A percentile compares a stretch with the other conserved stretches of the same genome.
Evolutionary conservation across 106 monocot species (phyloP).

Genomic region (Xerophyta viscosa): DNA sequence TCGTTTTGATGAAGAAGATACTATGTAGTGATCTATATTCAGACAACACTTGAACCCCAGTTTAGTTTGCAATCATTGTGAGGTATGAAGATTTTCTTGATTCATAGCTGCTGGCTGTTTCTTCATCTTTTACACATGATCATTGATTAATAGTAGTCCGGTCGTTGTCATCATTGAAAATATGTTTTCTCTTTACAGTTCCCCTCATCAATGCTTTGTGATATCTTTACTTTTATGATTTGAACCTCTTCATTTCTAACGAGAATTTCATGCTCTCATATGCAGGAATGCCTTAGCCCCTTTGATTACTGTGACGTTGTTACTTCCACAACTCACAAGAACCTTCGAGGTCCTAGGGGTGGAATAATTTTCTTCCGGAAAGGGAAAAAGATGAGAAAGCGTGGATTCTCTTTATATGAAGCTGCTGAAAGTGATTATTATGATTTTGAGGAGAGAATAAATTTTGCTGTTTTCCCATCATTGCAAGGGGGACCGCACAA

Average conservation of each 20-base stretch:
- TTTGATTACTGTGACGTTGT: slow-evolving; percentile 95
- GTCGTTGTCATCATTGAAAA: too few relatives aligned
- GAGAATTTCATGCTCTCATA: background rate
- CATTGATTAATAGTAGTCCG: too few relatives aligned
- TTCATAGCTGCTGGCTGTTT: too few relatives aligned
- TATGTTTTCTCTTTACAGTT: too few relatives aligned
- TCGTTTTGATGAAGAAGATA: too few relatives aligned
- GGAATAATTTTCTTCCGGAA: slow-evolving; percentile 93
- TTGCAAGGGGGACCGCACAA: slow-evolving; percentile 97
- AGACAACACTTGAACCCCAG: too few relatives aligned
- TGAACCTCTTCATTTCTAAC: background rate
- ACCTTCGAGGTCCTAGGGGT: slow-evolving; percentile 90
- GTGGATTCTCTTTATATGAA: slow-evolving; percentile 27
- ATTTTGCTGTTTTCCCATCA: slow-evolving; percentile 90
- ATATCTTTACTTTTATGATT: background rate
- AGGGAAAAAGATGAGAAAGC: slow-evolving; percentile 53
- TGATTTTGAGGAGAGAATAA: slow-evolving; percentile 90
- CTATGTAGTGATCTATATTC: too few relatives aligned
- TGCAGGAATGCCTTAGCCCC: slow-evolving; percentile 84
- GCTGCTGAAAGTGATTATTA: slow-evolving; percentile 58
- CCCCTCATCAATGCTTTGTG: too few relatives aligned
- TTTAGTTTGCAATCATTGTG: too few relatives aligned
- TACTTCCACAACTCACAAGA: slow-evolving; percentile 97
- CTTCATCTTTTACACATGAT: too few relatives aligned
- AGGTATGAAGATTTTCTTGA: too few relatives aligned